phyloP scores from a whole-genome alignment of 176 grass and related monocot species.

The Stipa capillata region DNA sequence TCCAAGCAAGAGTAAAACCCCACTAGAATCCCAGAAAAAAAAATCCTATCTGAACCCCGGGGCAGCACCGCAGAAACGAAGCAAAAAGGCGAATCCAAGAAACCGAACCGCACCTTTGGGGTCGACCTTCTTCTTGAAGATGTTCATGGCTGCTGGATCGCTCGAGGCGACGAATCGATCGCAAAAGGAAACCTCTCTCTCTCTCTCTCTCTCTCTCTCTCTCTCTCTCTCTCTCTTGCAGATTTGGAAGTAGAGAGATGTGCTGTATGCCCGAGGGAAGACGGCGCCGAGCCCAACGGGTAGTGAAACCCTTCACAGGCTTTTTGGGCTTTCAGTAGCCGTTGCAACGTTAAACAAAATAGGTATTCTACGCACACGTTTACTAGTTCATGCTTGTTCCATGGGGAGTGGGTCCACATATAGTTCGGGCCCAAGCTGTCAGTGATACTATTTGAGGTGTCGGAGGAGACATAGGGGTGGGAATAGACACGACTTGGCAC shows the following conservation, averaged over 20 bases:
- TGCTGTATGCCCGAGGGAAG: background rate
- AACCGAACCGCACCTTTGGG: conserved; percentile 61
- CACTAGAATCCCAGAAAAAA: background rate
- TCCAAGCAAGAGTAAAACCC: background rate
- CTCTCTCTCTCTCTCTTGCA: background rate
- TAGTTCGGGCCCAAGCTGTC: background rate
- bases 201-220: background rate
- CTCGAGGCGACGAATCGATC: background rate
- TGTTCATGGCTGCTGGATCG: conserved; percentile 62
- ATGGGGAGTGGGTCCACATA: background rate
- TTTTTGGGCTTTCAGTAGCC: conserved; percentile 15
- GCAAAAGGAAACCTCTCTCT: background rate
- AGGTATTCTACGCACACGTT: background rate
- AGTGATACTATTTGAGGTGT: background rate
- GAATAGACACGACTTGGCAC: background rate
- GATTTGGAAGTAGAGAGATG: conserved; percentile 11
- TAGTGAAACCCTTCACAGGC: background rate
- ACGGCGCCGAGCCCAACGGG: conserved; percentile 45
- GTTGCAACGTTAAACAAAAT: conserved; percentile 13
- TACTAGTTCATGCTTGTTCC: background rate
- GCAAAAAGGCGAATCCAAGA: conserved; percentile 5
- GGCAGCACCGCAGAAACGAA: background rate
- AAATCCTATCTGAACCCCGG: background rate
- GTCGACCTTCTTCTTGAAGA: conserved; percentile 94
- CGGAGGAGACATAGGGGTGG: background rate